A percentile compares a stretch with the other conserved stretches of the same genome.
Evolutionary conservation across 352 stramenopile genomes (phyloP).

Genomic region (Phytophthora uliginosa): DNA sequence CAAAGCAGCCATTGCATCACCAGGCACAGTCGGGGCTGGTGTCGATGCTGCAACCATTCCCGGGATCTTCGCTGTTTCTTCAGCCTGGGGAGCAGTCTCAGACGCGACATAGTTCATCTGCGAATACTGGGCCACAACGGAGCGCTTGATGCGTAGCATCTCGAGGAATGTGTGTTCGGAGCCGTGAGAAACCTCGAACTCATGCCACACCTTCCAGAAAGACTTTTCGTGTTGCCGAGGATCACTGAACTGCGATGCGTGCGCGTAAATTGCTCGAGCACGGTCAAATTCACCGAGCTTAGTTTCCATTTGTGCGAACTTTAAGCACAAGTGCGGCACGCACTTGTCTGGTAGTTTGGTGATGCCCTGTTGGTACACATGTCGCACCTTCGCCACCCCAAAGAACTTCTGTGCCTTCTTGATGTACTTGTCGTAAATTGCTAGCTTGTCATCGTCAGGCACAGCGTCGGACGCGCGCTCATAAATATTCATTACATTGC

Average conservation of each 20-base stretch:
- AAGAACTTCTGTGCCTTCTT: conserved; percentile 97
- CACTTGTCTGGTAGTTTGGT: conserved; percentile 93
- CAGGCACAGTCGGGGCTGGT: conserved; percentile 40
- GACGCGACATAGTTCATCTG: conserved; percentile 98
- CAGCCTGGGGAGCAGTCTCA: conserved; percentile 76
- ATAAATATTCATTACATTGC: conserved; percentile 97
- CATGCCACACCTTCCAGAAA: conserved; percentile 98
- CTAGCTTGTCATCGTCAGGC: conserved; percentile 91
- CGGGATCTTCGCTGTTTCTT: conserved; percentile 34
- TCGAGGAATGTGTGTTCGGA: conserved; percentile 99
- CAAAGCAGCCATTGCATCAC: conserved; percentile 92
- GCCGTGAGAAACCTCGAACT: conserved; percentile 97
- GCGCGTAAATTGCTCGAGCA: conserved; percentile 95
- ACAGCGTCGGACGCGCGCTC: conserved; percentile 93
- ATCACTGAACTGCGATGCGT: conserved; percentile 98
- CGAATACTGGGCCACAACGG: conserved; percentile 96
- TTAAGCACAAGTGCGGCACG: conserved; percentile 94
- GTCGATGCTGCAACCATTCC: conserved; percentile 72
- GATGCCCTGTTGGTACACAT: conserved; percentile 98
- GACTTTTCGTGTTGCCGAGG: conserved; percentile 92
- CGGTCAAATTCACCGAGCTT: conserved; percentile 98
- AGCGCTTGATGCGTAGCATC: conserved; percentile 99
- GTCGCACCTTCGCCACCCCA: conserved; percentile 95
- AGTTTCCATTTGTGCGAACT: conserved; percentile 98
- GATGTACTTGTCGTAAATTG: conserved; percentile 96